These are phyloP conservation scores for Eurotiales sp. DNA, from an alignment of 2,329 filamentous ascomycete species.

Conservation along the genomic window DNA sequence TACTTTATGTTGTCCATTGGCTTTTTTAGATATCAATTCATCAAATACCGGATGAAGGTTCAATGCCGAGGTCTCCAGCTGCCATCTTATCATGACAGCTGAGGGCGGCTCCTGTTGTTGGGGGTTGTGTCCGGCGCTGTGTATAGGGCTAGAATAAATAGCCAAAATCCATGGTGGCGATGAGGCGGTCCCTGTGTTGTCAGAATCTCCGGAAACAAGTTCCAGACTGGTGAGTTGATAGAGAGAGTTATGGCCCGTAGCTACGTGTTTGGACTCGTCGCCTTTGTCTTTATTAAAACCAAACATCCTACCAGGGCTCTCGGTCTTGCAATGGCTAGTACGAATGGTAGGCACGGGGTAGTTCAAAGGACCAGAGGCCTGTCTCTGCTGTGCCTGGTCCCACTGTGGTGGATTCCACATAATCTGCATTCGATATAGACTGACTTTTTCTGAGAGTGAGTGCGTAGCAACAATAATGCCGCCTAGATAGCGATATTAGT, in stretches of 20 bases:
- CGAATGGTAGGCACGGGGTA: slow-evolving; percentile 37
- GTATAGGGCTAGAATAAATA: slow-evolving; percentile 62
- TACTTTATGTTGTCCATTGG: slow-evolving; percentile 45
- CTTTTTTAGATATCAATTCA: slow-evolving; percentile 65
- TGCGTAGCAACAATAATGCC: slow-evolving; percentile 39
- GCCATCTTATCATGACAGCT: slow-evolving; percentile 80
- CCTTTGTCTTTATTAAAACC: slow-evolving; percentile 21
- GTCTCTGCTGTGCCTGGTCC: slow-evolving; percentile 33
- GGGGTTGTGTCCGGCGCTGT: slow-evolving; percentile 49
- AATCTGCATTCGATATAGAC: slow-evolving; percentile 68
- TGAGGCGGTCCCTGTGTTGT: slow-evolving; percentile 54
- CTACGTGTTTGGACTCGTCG: slow-evolving; percentile 23
- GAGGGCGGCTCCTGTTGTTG: slow-evolving; percentile 59
- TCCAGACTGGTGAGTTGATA: slow-evolving; percentile 71
- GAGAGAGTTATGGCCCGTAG: slow-evolving; percentile 28
- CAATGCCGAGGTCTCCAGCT: slow-evolving; percentile 63
- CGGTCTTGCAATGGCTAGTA: slow-evolving; percentile 35
- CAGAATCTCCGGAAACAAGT: slow-evolving; percentile 64
- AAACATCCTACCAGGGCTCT: slow-evolving; percentile 31
- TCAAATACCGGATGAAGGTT: slow-evolving; percentile 72
- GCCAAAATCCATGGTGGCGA: slow-evolving; percentile 63
- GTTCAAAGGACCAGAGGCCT: slow-evolving; percentile 20
- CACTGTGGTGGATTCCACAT: slow-evolving; percentile 65
- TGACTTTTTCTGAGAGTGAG: slow-evolving; percentile 63
- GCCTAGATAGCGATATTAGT: slow-evolving; percentile 15